Conservation (phyloP, 2,329 filamentous ascomycete genomes). For the Fusarium agapanthi region DNA sequence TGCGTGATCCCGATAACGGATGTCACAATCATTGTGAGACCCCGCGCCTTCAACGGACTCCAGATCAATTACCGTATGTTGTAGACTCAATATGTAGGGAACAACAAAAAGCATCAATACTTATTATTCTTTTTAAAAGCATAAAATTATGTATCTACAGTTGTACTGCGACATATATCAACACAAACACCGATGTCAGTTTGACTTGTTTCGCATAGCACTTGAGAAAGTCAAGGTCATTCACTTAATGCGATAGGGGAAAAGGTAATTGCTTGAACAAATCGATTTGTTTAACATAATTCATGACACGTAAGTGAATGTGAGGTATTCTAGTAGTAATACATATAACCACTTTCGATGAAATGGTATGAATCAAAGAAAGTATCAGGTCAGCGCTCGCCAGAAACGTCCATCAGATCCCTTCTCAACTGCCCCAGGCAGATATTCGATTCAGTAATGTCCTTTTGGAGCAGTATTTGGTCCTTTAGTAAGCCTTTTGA, state of each 20-base stretch:
- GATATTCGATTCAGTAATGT: too few species aligned
- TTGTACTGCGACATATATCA: too few species aligned
- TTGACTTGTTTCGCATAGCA: not conserved
- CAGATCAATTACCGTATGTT: not conserved
- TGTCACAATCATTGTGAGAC: not conserved
- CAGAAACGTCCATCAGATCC: not conserved
- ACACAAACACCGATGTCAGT: not conserved
- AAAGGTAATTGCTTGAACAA: not conserved
- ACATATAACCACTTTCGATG: not conserved
- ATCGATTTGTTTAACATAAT: not conserved
- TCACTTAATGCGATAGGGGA: rapidly evolving
- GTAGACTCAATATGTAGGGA: rapidly evolving
- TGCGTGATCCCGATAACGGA: slow-evolving; percentile 14
- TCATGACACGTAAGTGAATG: slow-evolving; percentile 16
- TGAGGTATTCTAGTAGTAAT: slow-evolving; percentile 15
- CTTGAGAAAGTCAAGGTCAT: not conserved
- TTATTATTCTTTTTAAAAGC: not conserved
- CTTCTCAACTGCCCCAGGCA: not conserved
- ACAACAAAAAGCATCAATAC: rapidly evolving
- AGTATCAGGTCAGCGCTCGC: slow-evolving; percentile 8
- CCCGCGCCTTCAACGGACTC: not conserved
- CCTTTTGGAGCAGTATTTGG: rapidly evolving
- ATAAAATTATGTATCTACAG: rapidly evolving
- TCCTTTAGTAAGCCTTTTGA: slow-evolving; percentile 40
- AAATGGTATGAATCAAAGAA: slow-evolving; percentile 12